Evolutionary conservation across 208 protist genomes (phyloP).

Genomic region (Lotmaria passim): DNA sequence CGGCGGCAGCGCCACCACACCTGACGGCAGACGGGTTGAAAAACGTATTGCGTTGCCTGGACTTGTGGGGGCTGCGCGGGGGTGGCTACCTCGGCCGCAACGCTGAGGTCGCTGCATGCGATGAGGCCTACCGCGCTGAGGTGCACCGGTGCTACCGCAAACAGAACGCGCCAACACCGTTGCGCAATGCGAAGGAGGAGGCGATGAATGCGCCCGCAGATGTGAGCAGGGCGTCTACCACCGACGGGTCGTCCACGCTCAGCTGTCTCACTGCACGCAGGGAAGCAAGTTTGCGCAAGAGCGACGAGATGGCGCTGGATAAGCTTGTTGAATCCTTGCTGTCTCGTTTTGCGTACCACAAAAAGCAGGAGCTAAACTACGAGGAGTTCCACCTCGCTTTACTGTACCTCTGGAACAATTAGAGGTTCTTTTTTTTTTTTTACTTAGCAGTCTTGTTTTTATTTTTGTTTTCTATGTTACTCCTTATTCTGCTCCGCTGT

Average conservation of each 20-base stretch:
- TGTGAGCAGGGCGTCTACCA: not conserved
- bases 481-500: not conserved
- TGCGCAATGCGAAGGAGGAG: not conserved
- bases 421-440: not conserved
- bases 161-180: not conserved
- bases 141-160: constrained; percentile 25
- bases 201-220: not conserved
- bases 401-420: constrained; percentile 55
- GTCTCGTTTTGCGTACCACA: constrained; percentile 49
- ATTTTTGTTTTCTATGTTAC: not conserved
- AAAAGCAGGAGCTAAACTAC: constrained; percentile 45
- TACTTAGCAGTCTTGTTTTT: not conserved
- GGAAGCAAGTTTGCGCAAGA: not conserved
- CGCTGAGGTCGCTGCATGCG: not conserved
- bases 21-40: constrained; percentile 2
- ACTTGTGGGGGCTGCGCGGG: constrained; percentile 24
- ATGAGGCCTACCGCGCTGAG: constrained; percentile 26
- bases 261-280: constrained; percentile 4
- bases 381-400: constrained; percentile 79
- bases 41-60: constrained; percentile 11
- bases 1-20: not conserved
- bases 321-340: constrained; percentile 11
- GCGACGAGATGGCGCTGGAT: constrained; percentile 17
- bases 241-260: constrained; percentile 6
- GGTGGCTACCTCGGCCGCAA: not conserved